Evolutionary conservation across 768 basidiomycete genomes (phyloP).

Genomic region (Phaffia australis): DNA sequence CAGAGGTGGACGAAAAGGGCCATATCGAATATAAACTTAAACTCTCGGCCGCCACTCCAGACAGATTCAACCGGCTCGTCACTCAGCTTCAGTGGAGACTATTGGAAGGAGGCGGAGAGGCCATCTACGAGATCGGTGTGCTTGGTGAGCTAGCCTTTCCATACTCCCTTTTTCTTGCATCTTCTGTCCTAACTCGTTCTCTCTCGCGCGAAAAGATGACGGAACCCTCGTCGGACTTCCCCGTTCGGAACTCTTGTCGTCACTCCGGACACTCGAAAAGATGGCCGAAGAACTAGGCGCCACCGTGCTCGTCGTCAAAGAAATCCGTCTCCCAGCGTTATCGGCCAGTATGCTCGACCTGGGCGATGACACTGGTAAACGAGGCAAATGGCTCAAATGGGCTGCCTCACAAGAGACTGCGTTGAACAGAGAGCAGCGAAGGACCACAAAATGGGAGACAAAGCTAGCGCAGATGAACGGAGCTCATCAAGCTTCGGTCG

Average conservation of each 20-base stretch:
- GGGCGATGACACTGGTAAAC: slow-evolving; percentile 15
- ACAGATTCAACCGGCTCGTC: slow-evolving; percentile 50
- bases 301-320: slow-evolving; percentile 79
- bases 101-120: slow-evolving; percentile 70
- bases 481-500: neutral
- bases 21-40: slow-evolving; percentile 30
- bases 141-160: slow-evolving; percentile 36
- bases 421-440: neutral
- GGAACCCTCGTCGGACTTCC: slow-evolving; percentile 72
- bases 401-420: neutral
- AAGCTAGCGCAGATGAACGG: neutral
- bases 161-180: neutral
- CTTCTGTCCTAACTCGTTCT: neutral
- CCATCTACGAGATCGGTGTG: slow-evolving; percentile 69
- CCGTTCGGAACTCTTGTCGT: slow-evolving; percentile 61
- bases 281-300: slow-evolving; percentile 94
- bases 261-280: slow-evolving; percentile 73
- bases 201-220: slow-evolving; percentile 48
- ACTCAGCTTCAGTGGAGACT: slow-evolving; percentile 95
- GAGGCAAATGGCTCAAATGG: slow-evolving; percentile 18
- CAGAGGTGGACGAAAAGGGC: slow-evolving; percentile 26
- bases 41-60: slow-evolving; percentile 27
- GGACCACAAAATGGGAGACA: neutral
- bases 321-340: slow-evolving; percentile 42
- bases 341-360: slow-evolving; percentile 3